Percentiles rank a stretch among this genome's conserved stretches.
phyloP scores from a whole-genome alignment of 1,139 yeast species.

The Yamadazyma mexicana region DNA sequence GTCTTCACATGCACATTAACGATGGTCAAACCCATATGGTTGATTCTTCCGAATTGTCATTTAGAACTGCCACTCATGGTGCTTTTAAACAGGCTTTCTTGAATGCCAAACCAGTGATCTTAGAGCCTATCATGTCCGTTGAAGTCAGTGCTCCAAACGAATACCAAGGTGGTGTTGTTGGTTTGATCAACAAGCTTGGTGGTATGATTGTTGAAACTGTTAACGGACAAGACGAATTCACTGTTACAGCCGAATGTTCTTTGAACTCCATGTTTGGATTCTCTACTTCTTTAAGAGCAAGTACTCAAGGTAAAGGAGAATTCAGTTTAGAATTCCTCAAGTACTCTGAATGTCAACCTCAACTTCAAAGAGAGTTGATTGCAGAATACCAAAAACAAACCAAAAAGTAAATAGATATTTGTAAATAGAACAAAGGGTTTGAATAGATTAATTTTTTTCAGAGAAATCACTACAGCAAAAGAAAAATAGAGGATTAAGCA shows the following conservation, averaged over 20 bases:
- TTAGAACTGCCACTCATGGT: slow-evolving; percentile 86
- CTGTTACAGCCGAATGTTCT: slow-evolving; percentile 91
- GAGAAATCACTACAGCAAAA: no score
- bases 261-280: slow-evolving; percentile 95
- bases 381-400: slow-evolving; percentile 65
- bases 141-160: slow-evolving; percentile 93
- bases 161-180: slow-evolving; percentile 92
- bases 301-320: slow-evolving; percentile 98
- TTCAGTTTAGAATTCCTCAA: slow-evolving; percentile 92
- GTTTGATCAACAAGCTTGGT: slow-evolving; percentile 85
- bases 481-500: not conserved
- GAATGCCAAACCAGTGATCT: slow-evolving; percentile 79
- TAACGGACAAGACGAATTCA: slow-evolving; percentile 92
- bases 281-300: slow-evolving; percentile 92
- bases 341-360: slow-evolving; percentile 89
- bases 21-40: slow-evolving; percentile 98
- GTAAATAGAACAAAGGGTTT: slow-evolving; percentile 9
- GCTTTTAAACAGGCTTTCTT: slow-evolving; percentile 92
- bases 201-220: slow-evolving; percentile 94
- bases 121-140: slow-evolving; percentile 96
- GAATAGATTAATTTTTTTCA: slow-evolving; percentile 1
- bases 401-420: slow-evolving; percentile 19
- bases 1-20: slow-evolving; percentile 88
- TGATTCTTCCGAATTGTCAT: slow-evolving; percentile 94
- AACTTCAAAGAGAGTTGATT: slow-evolving; percentile 85